Percentiles rank a stretch among this genome's conserved stretches.
Conservation (phyloP, 345 rosid species). For the Euphorbia peplus region DNA sequence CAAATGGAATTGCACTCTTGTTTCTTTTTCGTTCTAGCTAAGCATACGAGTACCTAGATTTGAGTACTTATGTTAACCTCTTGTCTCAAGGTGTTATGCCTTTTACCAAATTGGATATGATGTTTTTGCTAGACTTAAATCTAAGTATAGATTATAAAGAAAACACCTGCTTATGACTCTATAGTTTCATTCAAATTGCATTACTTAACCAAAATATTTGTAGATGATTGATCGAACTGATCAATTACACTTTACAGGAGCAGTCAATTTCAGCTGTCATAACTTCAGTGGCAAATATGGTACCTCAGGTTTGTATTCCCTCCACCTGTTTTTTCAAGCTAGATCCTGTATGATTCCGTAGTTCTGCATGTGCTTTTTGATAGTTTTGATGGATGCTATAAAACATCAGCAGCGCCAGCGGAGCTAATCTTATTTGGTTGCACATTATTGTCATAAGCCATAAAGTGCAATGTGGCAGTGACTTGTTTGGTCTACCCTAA, state of each 20-base stretch:
- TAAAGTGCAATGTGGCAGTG: not conserved
- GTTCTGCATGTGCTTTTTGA: not conserved
- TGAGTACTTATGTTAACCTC: not conserved
- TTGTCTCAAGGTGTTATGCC: not conserved
- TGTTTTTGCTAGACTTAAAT: conserved; percentile 2
- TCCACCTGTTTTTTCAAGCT: conserved; percentile 10
- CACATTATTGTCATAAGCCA: not conserved
- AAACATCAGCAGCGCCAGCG: not conserved
- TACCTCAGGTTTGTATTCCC: conserved; percentile 67
- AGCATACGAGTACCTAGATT: not conserved
- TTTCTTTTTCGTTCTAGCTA: not conserved
- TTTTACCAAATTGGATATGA: not conserved
- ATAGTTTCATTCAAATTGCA: not conserved
- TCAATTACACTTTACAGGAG: conserved; percentile 62
- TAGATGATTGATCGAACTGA: conserved; percentile 10
- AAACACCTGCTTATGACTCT: not conserved
- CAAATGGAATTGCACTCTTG: conserved; percentile 6
- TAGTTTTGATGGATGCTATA: not conserved
- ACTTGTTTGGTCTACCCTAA: not conserved
- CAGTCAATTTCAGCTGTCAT: conserved; percentile 86
- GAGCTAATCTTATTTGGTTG: not conserved
- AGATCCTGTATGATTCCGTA: not conserved
- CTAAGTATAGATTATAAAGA: not conserved
- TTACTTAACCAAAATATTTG: not conserved
- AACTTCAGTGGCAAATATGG: conserved; percentile 79